Evolutionary conservation across 2,329 filamentous ascomycete species (phyloP).

Genomic region (Salinomyces thailandicus): DNA sequence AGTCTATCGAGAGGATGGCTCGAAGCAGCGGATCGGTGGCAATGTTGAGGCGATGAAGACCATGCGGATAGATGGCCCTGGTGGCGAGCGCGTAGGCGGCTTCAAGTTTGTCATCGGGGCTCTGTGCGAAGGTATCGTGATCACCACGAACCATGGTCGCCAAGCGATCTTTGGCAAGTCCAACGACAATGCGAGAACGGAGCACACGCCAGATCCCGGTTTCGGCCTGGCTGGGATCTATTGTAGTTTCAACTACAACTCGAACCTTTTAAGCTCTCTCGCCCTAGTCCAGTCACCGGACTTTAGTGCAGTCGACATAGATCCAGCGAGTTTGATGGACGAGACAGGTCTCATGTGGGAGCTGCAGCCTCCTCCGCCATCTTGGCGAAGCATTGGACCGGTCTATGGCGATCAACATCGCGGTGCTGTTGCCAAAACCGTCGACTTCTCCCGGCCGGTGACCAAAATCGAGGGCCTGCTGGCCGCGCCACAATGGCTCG

Average conservation of each 20-base stretch:
- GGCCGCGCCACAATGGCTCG: conserved; percentile 1
- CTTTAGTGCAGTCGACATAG: neutral
- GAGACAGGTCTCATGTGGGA: neutral
- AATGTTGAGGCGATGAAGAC: neutral
- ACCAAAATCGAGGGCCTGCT: neutral
- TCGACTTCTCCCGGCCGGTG: conserved; percentile 1
- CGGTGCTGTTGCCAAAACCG: neutral
- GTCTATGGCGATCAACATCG: neutral
- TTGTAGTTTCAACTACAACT: conserved; percentile 2
- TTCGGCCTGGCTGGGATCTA: conserved; percentile 1
- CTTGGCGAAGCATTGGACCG: neutral
- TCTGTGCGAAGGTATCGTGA: neutral
- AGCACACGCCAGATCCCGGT: neutral
- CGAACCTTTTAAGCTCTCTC: neutral
- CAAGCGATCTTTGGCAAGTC: conserved; percentile 1
- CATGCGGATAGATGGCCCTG: conserved; percentile 1
- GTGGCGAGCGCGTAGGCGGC: conserved; percentile 1
- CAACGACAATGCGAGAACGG: neutral
- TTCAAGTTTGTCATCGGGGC: neutral
- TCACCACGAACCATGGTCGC: neutral
- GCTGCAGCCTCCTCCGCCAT: neutral
- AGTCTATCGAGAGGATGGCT: neutral
- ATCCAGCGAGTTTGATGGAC: neutral
- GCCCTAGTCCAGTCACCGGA: neutral
- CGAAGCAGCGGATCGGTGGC: neutral